A percentile compares a stretch with the other conserved stretches of the same genome.
These are phyloP conservation scores for Suillus luteus DNA, from an alignment of 768 basidiomycete species.

Conservation along the genomic window DNA sequence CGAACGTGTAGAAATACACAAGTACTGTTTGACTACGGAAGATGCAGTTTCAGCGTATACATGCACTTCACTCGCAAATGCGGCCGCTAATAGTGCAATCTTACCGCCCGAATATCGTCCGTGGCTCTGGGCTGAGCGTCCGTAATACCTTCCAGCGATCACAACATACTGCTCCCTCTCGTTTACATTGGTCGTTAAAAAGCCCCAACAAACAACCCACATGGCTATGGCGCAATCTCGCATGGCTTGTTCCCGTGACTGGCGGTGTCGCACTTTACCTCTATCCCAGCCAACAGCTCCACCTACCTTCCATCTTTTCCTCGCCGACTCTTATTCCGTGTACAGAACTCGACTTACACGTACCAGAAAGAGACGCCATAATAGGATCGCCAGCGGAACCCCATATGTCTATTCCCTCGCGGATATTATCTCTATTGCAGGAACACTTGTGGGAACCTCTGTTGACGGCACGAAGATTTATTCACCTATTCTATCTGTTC, in stretches of 20 bases:
- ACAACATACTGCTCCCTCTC: conserved; percentile 16
- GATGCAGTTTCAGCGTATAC: conserved; percentile 27
- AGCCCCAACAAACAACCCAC: conserved; percentile 30
- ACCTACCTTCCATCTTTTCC: conserved; percentile 51
- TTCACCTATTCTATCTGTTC: conserved; percentile 82
- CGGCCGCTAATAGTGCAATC: conserved; percentile 24
- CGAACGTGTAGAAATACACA: neutral
- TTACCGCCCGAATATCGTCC: conserved; percentile 8
- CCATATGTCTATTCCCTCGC: conserved; percentile 45
- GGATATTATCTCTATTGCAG: conserved; percentile 50
- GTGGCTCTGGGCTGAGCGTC: neutral
- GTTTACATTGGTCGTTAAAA: conserved; percentile 35
- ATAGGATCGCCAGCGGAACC: conserved; percentile 74
- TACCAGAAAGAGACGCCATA: conserved; percentile 28
- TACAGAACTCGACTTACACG: conserved; percentile 17
- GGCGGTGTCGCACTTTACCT: conserved; percentile 57
- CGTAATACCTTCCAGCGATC: conserved; percentile 33
- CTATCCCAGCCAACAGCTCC: conserved; percentile 42
- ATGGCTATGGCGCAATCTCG: conserved; percentile 27
- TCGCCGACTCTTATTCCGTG: conserved; percentile 53
- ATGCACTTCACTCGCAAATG: conserved; percentile 28
- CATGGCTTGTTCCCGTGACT: conserved; percentile 60
- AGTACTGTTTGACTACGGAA: neutral
- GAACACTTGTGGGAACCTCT: conserved; percentile 81
- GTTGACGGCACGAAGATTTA: conserved; percentile 78